A percentile compares a stretch with the other conserved stretches of the same genome.
Evolutionary conservation across 805 yeast species (phyloP).

Genomic region (Lipomyces yamanashiensis): DNA sequence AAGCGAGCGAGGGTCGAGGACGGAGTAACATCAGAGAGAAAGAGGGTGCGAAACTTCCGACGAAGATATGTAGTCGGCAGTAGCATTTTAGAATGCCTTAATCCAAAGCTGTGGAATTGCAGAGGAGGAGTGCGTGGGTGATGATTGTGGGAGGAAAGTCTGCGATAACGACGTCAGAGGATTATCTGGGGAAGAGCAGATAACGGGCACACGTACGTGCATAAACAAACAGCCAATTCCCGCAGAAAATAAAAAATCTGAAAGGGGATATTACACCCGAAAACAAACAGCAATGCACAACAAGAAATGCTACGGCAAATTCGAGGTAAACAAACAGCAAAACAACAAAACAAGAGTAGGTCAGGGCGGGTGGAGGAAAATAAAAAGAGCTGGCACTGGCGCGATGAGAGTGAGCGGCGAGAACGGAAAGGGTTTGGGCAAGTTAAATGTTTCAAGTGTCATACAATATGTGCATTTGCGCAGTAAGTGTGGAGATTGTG

Average conservation of each 20-base stretch:
- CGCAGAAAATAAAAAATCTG: too few species aligned
- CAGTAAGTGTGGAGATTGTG: too few species aligned
- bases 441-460: too few species aligned
- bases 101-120: not conserved
- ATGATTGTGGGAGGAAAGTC: not conserved
- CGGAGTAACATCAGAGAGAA: constrained; percentile 27
- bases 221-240: too few species aligned
- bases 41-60: constrained; percentile 24
- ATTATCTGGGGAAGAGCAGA: constrained; percentile 5
- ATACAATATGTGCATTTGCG: not conserved
- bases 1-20: constrained; percentile 29
- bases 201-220: not conserved
- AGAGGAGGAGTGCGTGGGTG: not conserved
- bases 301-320: not conserved
- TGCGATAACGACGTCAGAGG: not conserved
- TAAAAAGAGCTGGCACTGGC: not conserved
- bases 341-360: not conserved
- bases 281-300: not conserved
- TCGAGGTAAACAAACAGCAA: not conserved
- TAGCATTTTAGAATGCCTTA: constrained; percentile 1
- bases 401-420: not conserved
- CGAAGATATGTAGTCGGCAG: constrained; percentile 28
- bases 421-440: not conserved
- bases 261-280: not conserved
- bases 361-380: not conserved